Conservation (phyloP, 2,329 filamentous ascomycete genomes). For the Cercospora brassicicola region DNA sequence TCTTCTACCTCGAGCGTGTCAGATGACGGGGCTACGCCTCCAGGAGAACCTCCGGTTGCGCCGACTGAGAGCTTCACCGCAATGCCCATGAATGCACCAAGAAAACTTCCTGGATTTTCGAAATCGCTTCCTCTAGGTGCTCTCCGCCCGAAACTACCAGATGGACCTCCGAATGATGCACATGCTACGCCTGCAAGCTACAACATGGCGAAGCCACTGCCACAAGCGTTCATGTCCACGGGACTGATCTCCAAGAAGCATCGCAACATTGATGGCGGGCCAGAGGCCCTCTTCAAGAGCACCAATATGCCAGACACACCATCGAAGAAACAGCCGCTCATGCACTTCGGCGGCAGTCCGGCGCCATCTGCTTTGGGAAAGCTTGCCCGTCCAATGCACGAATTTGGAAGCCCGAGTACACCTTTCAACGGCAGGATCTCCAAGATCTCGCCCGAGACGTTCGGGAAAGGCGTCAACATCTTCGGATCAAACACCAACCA, state of each 20-base stretch:
- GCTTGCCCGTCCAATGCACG: constrained; percentile 64
- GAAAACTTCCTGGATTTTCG: constrained; percentile 61
- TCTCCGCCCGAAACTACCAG: constrained; percentile 54
- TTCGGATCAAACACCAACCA: constrained; percentile 59
- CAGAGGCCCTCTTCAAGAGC: constrained; percentile 52
- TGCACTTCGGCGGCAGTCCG: constrained; percentile 57
- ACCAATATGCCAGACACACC: constrained; percentile 88
- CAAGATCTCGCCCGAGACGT: constrained; percentile 65
- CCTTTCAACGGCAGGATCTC: constrained; percentile 69
- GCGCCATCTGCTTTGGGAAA: constrained; percentile 60
- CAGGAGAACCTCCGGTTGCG: constrained; percentile 13
- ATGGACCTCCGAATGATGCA: constrained; percentile 42
- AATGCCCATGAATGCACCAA: constrained; percentile 51
- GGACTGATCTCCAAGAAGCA: constrained; percentile 94
- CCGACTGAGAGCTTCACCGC: not conserved
- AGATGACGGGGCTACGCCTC: constrained; percentile 56
- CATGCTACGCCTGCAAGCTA: constrained; percentile 76
- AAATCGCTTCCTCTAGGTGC: constrained; percentile 73
- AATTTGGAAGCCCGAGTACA: constrained; percentile 77
- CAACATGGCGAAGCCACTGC: constrained; percentile 72
- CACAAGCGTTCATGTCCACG: constrained; percentile 88
- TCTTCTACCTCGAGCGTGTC: constrained; percentile 76
- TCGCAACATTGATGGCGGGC: constrained; percentile 67
- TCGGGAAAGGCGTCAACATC: constrained; percentile 63
- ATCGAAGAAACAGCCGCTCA: constrained; percentile 84